These are phyloP conservation scores for Phialemonium atrogriseum DNA, from an alignment of 2,329 filamentous ascomycete species.

Conservation along the genomic window DNA sequence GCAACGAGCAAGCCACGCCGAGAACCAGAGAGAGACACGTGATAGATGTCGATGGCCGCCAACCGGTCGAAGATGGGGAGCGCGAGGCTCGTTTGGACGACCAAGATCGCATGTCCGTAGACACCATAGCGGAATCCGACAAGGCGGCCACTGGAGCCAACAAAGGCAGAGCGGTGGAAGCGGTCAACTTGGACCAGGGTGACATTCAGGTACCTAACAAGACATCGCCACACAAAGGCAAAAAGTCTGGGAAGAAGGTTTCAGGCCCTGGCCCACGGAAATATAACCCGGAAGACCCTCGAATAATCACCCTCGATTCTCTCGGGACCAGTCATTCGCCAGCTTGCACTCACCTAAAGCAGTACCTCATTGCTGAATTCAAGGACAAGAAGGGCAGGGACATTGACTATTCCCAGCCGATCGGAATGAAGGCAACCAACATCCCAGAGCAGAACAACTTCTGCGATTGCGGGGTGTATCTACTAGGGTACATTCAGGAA, in stretches of 20 bases:
- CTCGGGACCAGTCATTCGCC: conserved; percentile 55
- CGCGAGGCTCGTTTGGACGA: not conserved
- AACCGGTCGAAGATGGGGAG: not conserved
- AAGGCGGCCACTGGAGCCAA: too few relatives aligned
- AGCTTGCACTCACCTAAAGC: conserved; percentile 61
- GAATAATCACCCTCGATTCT: conserved; percentile 84
- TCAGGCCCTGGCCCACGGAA: conserved; percentile 25
- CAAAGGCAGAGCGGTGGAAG: too few relatives aligned
- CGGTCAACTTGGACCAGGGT: conserved; percentile 4
- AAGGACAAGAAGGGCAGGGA: conserved; percentile 45
- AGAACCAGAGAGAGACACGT: not conserved
- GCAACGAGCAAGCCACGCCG: not conserved
- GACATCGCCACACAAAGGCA: conserved; percentile 9
- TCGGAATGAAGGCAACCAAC: conserved; percentile 59
- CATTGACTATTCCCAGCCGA: conserved; percentile 24
- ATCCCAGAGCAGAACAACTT: conserved; percentile 78
- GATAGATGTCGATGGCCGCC: not conserved
- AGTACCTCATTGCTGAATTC: conserved; percentile 71
- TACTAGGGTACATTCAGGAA: conserved; percentile 75
- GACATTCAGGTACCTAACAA: conserved; percentile 3
- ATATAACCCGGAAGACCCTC: conserved; percentile 46
- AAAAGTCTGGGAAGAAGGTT: conserved; percentile 24
- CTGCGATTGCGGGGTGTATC: conserved; percentile 82
- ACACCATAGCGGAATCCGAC: too few relatives aligned
- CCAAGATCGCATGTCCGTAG: not conserved